phyloP scores from a whole-genome alignment of 179 eudicot species.

The Drosera spatulata region DNA sequence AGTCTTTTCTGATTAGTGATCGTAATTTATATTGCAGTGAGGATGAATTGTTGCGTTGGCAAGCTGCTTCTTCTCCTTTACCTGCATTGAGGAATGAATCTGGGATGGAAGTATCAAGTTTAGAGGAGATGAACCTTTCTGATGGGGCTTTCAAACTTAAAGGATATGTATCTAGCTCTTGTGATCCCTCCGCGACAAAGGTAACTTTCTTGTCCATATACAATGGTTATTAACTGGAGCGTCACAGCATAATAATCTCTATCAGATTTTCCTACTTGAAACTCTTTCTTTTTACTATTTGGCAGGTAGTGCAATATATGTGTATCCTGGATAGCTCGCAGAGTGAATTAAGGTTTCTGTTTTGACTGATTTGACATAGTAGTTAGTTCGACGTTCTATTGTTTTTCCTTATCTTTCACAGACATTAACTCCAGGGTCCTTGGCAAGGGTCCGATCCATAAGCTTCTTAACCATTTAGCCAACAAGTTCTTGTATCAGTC shows the following conservation, averaged over 20 bases:
- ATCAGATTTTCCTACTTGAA: conserved; percentile 10
- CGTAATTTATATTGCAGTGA: conserved; percentile 55
- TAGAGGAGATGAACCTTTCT: conserved; percentile 48
- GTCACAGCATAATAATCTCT: conserved; percentile 1
- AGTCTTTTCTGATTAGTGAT: no score
- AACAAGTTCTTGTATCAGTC: conserved; percentile 28
- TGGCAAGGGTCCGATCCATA: conserved; percentile 81
- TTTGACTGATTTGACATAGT: conserved; percentile 1
- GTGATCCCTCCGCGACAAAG: conserved; percentile 39
- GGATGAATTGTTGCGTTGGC: conserved; percentile 57
- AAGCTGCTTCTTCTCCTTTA: conserved; percentile 60
- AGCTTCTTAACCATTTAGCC: conserved; percentile 59
- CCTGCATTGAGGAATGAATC: conserved; percentile 47
- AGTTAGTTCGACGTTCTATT: conserved; percentile 11
- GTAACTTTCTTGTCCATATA: conserved; percentile 27
- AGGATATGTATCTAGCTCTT: conserved; percentile 70
- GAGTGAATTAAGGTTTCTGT: background rate
- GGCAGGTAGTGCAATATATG: conserved; percentile 89
- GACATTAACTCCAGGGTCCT: conserved; percentile 81
- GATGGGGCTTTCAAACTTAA: conserved; percentile 55
- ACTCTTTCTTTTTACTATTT: conserved; percentile 14
- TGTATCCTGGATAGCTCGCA: conserved; percentile 56
- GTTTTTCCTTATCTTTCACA: conserved; percentile 36
- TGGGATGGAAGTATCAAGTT: conserved; percentile 46
- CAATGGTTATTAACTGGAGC: no score